Evolutionary conservation across 129 eudicot species (phyloP), one percentile per base, ranked within the genome.

Genomic region (Silybum marianum): DNA sequence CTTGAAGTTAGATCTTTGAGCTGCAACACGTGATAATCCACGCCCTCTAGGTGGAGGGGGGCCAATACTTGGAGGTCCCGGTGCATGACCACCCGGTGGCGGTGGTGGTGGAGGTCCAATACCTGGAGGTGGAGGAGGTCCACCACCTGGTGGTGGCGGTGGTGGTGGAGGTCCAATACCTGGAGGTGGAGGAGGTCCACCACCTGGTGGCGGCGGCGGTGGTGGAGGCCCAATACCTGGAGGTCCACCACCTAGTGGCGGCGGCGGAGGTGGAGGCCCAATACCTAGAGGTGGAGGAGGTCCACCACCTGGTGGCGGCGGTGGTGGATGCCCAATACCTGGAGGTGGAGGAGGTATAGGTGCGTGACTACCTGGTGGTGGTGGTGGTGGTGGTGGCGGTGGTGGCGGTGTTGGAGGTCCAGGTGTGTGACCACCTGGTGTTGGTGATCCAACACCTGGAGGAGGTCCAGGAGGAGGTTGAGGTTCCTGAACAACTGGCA

Each of bases 91-190:
- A 26, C 89, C 87, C 30, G 83, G 84, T 4, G 97, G 94, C 66
- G 98, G 97, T 16, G 91, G 94, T 13, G 97, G 93, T 34, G 97
- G 91, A 69, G 98, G 97, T 26, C 87, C 90, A 58, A 84, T 78
- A 69, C 87, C 89, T 51, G 65, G 66, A 14, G 93, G 92, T 3
- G 91, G 90, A 0, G 88, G 84, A 0, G 85, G 85, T 63, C 87
- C 87, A 13, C 75, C 78, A 0, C 71, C 73, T 0, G 89, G 89
- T 0, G 92, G 90, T 18, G 90, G 92, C 23, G 91, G 91, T 2
- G 90, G 90, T 10, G 92, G 89, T 5, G 89, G 88, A 0, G 86
- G 86, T 36, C 72, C 77, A 28, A 23, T 46, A 13, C 71, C 75
- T 58, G 84, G 87, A 10, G 92, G 92, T 44, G 90, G 92, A 9